A percentile compares a stretch with the other conserved stretches of the same genome.
Conservation (phyloP, 2,329 filamentous ascomycete species). For the Cytospora schulzeri region DNA sequence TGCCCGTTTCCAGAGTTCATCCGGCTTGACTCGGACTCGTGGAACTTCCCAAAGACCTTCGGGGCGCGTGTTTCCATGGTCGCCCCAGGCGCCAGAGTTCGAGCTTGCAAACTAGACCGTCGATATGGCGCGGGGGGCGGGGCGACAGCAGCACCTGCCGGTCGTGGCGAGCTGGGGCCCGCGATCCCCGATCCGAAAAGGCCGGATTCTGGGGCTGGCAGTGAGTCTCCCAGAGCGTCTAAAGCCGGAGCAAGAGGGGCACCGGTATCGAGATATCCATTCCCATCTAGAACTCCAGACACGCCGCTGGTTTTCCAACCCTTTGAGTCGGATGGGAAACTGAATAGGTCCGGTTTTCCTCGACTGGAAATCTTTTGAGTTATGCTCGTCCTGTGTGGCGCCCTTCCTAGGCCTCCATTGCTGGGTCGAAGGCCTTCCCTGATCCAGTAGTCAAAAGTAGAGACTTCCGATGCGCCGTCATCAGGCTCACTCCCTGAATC, state of each 20-base stretch:
- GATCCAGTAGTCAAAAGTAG: conserved; percentile 61
- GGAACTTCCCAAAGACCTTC: conserved; percentile 31
- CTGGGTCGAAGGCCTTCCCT: conserved; percentile 52
- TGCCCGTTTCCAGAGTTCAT: conserved; percentile 21
- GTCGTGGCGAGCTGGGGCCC: conserved; percentile 30
- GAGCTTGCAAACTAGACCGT: conserved; percentile 56
- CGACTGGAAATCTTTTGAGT: conserved; percentile 1
- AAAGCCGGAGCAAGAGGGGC: conserved; percentile 39
- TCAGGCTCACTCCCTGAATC: conserved; percentile 47
- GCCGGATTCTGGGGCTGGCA: conserved; percentile 44
- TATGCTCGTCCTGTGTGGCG: background rate
- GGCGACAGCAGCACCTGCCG: conserved; percentile 29
- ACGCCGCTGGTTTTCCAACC: conserved; percentile 53
- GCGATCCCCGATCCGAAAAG: conserved; percentile 41
- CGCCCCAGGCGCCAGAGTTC: conserved; percentile 38
- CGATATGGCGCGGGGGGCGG: conserved; percentile 54
- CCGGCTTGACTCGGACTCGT: conserved; percentile 28
- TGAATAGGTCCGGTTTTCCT: conserved; percentile 54
- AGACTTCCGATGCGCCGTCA: conserved; percentile 50
- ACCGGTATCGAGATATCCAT: conserved; percentile 36
- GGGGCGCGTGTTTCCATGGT: conserved; percentile 13
- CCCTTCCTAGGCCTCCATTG: conserved; percentile 22
- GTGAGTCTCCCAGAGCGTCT: conserved; percentile 50
- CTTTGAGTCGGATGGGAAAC: conserved; percentile 47
- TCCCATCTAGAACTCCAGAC: conserved; percentile 45